These are phyloP conservation scores for Aspergillus saccharolyticus DNA, from an alignment of 495 filamentous ascomycete species.

Conservation along the genomic window DNA sequence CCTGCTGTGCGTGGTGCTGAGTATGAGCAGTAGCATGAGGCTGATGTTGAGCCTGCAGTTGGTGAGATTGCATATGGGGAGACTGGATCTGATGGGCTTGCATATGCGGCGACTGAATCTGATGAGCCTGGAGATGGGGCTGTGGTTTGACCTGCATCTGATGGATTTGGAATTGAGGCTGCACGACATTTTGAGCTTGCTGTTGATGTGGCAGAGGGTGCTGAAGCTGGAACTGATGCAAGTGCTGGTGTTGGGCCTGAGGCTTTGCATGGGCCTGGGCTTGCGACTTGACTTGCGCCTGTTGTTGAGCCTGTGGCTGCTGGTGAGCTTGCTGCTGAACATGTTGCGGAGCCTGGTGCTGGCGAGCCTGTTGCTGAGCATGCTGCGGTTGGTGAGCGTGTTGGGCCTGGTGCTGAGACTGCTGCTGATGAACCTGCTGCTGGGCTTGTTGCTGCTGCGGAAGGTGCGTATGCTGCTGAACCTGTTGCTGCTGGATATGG, in stretches of 20 bases:
- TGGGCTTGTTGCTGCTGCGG: constrained; percentile 4
- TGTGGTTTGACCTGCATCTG: constrained; percentile 6
- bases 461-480: not conserved
- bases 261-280: not conserved
- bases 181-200: not conserved
- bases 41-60: constrained; percentile 3
- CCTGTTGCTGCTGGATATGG: not conserved
- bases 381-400: constrained; percentile 3
- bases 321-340: constrained; percentile 2
- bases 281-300: constrained; percentile 2
- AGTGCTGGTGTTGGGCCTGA: constrained; percentile 5
- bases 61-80: constrained; percentile 1
- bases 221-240: constrained; percentile 2
- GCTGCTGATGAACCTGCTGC: not conserved
- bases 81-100: not conserved
- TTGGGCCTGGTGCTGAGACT: not conserved
- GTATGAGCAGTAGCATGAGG: constrained; percentile 5
- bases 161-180: constrained; percentile 3
- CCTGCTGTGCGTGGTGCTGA: constrained; percentile 12
- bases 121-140: constrained; percentile 5
- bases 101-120: constrained; percentile 1
- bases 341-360: constrained; percentile 1
- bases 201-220: not conserved
- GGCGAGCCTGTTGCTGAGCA: not conserved
- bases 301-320: constrained; percentile 4